These are phyloP conservation scores for Fusarium sp. DNA, from an alignment of 2,329 filamentous ascomycete genomes.

Conservation along the genomic window DNA sequence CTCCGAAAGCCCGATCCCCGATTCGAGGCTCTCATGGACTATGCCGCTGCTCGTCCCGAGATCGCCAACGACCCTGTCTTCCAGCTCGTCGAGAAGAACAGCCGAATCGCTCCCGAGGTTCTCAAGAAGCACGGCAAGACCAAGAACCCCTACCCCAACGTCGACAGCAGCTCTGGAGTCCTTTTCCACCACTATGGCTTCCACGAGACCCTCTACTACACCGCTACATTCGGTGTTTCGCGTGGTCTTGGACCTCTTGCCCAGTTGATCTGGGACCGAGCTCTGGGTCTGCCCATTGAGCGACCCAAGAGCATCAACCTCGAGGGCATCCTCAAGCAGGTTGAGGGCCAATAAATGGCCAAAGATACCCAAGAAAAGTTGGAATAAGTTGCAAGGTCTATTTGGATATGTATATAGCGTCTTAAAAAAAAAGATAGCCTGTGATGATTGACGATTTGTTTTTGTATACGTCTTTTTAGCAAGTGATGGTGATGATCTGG, in stretches of 20 bases:
- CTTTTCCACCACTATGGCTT: conserved; percentile 99
- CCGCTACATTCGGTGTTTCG: conserved; percentile 76
- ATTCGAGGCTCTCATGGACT: conserved; percentile 97
- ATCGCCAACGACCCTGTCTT: conserved; percentile 91
- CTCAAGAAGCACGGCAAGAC: conserved; percentile 97
- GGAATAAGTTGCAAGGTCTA: conserved; percentile 12
- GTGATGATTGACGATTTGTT: conserved; percentile 30
- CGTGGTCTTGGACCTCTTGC: conserved; percentile 86
- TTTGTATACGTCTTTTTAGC: neutral
- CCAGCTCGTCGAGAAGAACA: conserved; percentile 93
- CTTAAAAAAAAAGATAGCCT: conserved; percentile 22
- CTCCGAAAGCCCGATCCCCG: conserved; percentile 96
- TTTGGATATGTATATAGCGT: conserved; percentile 42
- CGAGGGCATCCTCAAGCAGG: conserved; percentile 80
- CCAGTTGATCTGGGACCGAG: conserved; percentile 96
- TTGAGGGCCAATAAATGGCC: conserved; percentile 56
- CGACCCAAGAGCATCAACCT: conserved; percentile 97
- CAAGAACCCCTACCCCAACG: conserved; percentile 97
- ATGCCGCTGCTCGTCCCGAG: conserved; percentile 84
- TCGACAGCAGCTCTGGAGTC: conserved; percentile 92
- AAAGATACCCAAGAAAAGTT: conserved; percentile 32
- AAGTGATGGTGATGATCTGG: neutral
- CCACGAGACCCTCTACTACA: conserved; percentile 96
- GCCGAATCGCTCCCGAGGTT: conserved; percentile 88
- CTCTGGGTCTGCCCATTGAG: conserved; percentile 94